Percentiles rank a stretch among this genome's conserved stretches.
Evolutionary conservation across 2,329 filamentous ascomycete genomes (phyloP).

Genomic region (Lachnellula cervina): DNA sequence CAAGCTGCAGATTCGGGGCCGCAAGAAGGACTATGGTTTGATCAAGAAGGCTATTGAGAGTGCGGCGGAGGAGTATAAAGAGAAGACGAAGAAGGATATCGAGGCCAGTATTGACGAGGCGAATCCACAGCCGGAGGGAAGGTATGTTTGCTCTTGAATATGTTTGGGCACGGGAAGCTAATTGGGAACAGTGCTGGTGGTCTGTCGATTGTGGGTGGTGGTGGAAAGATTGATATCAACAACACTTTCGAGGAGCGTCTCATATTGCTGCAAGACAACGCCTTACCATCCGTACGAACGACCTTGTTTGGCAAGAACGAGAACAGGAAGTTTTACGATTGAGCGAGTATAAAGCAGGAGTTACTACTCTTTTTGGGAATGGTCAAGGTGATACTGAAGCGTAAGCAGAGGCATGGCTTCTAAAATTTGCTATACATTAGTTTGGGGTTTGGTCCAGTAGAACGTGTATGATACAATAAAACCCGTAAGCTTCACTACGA

Average conservation of each 20-base stretch:
- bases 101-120: slow-evolving; percentile 70
- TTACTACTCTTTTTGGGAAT: slow-evolving; percentile 7
- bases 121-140: slow-evolving; percentile 72
- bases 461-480: slow-evolving; percentile 32
- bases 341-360: slow-evolving; percentile 17
- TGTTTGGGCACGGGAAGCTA: slow-evolving; percentile 7
- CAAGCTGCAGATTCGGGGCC: slow-evolving; percentile 67
- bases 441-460: slow-evolving; percentile 22
- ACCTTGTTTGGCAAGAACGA: slow-evolving; percentile 90
- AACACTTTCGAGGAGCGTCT: slow-evolving; percentile 95
- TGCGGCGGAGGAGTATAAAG: slow-evolving; percentile 79
- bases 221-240: slow-evolving; percentile 95
- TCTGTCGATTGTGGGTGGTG: slow-evolving; percentile 71
- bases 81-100: slow-evolving; percentile 65
- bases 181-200: slow-evolving; percentile 66
- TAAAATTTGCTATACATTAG: slow-evolving; percentile 15
- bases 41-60: slow-evolving; percentile 74
- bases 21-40: slow-evolving; percentile 72
- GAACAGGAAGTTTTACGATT: slow-evolving; percentile 95
- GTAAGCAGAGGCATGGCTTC: background rate
- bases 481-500: slow-evolving; percentile 8
- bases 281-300: slow-evolving; percentile 77
- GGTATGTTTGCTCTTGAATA: slow-evolving; percentile 54
- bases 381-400: slow-evolving; percentile 1
- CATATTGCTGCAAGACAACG: slow-evolving; percentile 75